Conservation (phyloP, 495 filamentous ascomycete genomes). For the Xylaria longipes region DNA sequence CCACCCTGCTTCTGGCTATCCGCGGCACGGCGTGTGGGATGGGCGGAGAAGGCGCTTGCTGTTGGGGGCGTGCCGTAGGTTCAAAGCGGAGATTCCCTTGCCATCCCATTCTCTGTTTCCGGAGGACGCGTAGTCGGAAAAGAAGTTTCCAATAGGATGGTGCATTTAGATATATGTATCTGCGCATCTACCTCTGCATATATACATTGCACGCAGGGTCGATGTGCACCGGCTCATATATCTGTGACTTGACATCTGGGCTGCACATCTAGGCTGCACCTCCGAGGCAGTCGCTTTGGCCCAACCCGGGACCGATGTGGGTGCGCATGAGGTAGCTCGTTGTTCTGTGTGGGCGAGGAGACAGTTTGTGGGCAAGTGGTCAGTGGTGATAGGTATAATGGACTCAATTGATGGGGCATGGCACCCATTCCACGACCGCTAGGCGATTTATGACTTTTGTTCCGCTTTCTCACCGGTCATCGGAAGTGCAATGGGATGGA, state of each 20-base stretch:
- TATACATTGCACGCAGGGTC: not conserved
- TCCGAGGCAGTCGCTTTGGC: not conserved
- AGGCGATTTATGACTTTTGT: not conserved
- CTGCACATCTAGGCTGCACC: not conserved
- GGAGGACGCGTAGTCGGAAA: not conserved
- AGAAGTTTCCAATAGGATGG: not conserved
- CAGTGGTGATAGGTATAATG: not conserved
- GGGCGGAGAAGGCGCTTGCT: slow-evolving; percentile 7
- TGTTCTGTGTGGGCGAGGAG: not conserved
- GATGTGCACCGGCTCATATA: not conserved
- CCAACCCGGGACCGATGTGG: not conserved
- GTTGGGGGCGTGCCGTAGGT: not conserved
- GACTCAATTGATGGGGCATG: not conserved
- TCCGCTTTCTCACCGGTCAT: slow-evolving; percentile 17
- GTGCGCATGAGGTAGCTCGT: not conserved
- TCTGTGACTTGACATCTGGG: not conserved
- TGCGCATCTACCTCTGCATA: not conserved
- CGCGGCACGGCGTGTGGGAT: not conserved
- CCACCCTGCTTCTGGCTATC: not conserved
- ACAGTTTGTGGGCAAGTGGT: not conserved
- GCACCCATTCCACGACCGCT: not conserved
- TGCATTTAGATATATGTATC: slow-evolving; percentile 2
- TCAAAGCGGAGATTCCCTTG: not conserved
- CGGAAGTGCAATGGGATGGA: not conserved
- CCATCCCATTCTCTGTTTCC: slow-evolving; percentile 1